phyloP scores from a whole-genome alignment of 768 basidiomycete genomes.

The Agaricus bisporus region DNA sequence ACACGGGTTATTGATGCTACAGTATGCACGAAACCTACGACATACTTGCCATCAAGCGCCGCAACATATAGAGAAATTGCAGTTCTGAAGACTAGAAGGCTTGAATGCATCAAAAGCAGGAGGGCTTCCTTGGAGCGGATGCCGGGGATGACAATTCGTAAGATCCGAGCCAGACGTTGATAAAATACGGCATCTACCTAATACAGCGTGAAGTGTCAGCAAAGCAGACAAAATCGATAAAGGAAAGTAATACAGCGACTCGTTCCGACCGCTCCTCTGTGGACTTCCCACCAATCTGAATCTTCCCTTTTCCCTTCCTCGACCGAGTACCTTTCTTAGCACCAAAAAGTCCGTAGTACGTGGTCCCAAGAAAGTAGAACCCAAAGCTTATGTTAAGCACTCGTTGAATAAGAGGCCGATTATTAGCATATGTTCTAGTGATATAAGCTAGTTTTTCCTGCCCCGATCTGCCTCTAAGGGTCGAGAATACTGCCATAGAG shows the following conservation, averaged over 20 bases:
- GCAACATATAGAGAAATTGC: conserved; percentile 93
- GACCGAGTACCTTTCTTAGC: conserved; percentile 24
- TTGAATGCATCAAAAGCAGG: conserved; percentile 83
- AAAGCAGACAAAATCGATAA: background rate
- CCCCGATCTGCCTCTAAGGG: conserved; percentile 24
- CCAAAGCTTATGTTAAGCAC: conserved; percentile 65
- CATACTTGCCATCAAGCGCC: conserved; percentile 84
- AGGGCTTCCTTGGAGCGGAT: conserved; percentile 82
- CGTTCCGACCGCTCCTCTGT: conserved; percentile 37
- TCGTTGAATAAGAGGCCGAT: conserved; percentile 71
- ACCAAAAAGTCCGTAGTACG: conserved; percentile 52
- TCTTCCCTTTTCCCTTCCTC: conserved; percentile 32
- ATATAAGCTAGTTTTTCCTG: conserved; percentile 37
- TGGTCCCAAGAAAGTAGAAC: conserved; percentile 59
- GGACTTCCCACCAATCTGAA: conserved; percentile 7
- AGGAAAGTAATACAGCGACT: conserved; percentile 54
- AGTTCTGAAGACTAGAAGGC: conserved; percentile 83
- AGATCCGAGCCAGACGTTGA: conserved; percentile 64
- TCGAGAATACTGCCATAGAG: conserved; percentile 27
- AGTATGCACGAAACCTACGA: conserved; percentile 7
- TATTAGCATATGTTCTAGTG: conserved; percentile 46
- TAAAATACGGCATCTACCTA: conserved; percentile 94
- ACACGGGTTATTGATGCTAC: background rate
- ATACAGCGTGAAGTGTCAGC: background rate
- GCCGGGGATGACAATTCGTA: conserved; percentile 85